Percentiles rank a stretch among this genome's conserved stretches.
Conservation (phyloP, 2,329 filamentous ascomycete species). For the Delphinella strobiligena region DNA sequence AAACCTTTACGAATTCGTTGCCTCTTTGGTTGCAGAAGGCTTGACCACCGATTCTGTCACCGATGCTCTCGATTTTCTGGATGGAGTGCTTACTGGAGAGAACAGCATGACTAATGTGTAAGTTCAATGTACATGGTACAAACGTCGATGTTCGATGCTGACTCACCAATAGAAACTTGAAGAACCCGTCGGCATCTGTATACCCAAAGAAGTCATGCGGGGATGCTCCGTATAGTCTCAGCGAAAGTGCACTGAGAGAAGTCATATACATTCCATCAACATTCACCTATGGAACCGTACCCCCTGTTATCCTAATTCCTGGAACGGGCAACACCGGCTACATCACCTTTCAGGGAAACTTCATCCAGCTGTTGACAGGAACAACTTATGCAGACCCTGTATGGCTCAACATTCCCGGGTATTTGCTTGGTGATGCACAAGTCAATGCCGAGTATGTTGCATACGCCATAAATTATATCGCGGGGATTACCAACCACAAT, state of each 20-base stretch:
- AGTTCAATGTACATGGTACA: not conserved
- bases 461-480: constrained; percentile 47
- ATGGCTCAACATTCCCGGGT: constrained; percentile 43
- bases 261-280: constrained; percentile 40
- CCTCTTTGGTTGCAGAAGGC: constrained; percentile 16
- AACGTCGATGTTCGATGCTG: no score
- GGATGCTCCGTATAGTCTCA: constrained; percentile 39
- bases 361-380: constrained; percentile 36
- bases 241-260: constrained; percentile 34
- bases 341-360: constrained; percentile 33
- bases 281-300: constrained; percentile 35
- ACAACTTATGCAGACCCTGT: constrained; percentile 36
- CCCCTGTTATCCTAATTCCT: constrained; percentile 41
- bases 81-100: constrained; percentile 14
- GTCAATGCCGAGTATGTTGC: constrained; percentile 43
- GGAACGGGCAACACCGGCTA: constrained; percentile 41
- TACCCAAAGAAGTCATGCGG: constrained; percentile 25
- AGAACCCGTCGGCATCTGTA: constrained; percentile 15
- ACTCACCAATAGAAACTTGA: constrained; percentile 14
- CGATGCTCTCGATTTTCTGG: constrained; percentile 15
- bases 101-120: constrained; percentile 16
- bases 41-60: constrained; percentile 12
- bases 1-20: constrained; percentile 16
- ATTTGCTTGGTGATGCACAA: constrained; percentile 37
- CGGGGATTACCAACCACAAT: constrained; percentile 26